Evolutionary conservation across 495 filamentous ascomycete species (phyloP), one percentile per base, ranked within the genome.

Genomic region (Lichenothelia convexa): DNA sequence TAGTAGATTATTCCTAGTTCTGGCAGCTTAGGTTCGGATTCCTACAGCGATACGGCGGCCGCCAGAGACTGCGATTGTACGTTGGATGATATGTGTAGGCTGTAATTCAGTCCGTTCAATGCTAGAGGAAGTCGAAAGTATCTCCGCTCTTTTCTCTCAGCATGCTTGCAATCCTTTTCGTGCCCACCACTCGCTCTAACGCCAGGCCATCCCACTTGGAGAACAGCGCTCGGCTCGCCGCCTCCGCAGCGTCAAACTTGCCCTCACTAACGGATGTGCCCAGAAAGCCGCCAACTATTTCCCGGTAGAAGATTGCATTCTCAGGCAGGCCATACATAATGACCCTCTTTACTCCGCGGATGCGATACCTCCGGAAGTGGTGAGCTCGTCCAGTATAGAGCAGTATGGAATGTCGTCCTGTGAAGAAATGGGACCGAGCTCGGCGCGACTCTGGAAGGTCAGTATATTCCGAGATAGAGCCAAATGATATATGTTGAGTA

Each of bases 331-430:
- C 75, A 53, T 95, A 97, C 62, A 92, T 73, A 27, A 93, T 60
- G 5, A 94, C 67, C 34, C 70, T 66, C 54, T 71, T 74, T 18
- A 85, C 84, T 8, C 89, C 89, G 22, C 72, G 65, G 16, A 97
- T 58, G 40, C 67, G 67, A 48, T 84, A 87, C 16, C 91, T 68
- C 18, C 80, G 65, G 63, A 95, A 97, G 54, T 97, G 91, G 58
- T 95, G 91, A 13, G 85, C 76, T 19, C 89, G 75, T 55, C 87
- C 86, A 6, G 84, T 85, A 56, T 95, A 95, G 13, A 97, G 62
- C 23, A 97, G 58, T 16, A 94, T 67, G 23, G 73, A 74, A 46
- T 93, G 78, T 19, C 80, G 65, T 4, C 86, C 87, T 30, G 57
- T 75, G 39, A 84, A 54, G 58, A 97, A 95, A 48, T 94, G 81